Evolutionary conservation across 441 rosid species (phyloP), one percentile per base, ranked within the genome.

Genomic region (Adansonia rubrostipa): DNA sequence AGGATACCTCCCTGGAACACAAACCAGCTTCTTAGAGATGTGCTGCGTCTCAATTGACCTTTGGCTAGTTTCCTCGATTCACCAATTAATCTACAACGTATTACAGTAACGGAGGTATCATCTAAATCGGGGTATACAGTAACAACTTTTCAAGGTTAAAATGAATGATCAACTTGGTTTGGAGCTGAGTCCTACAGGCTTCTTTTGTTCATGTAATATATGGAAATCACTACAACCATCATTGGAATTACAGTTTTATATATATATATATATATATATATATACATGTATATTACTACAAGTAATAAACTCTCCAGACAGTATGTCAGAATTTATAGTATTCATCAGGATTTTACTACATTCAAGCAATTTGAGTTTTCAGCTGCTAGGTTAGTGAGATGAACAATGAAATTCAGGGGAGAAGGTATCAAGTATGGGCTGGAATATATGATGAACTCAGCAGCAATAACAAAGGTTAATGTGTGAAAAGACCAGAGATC

Each of bases 11-110:
- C 44, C 14, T 36, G 74, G 57, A 75, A 72, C 61, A 44, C 24
- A 15, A 80, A 58, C 60, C 77, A 22, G 17, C 80, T 76, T 50
- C 81, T 71, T 40, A 79, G 82, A 78, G 81, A 81, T 45, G 88
- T 81, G 40, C 40, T 36, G 40, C 40, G 5, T 0, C 40, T 36
- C 40, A 36, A 36, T 36, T 36, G 40, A 36, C 40, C 40, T 36
- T 36, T 36, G 40, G 40, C 5, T 36, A 36, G 40, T 36, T 36
- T 36, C 40, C 40, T 36, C 40, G 40, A 36, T 3, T 36, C 40
- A 36, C 40, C 40, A 36, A 36, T 36, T 36, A 36, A 36, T 36
- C 40, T 36, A 36, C 40, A 36, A 36, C 40, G 4, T 36, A 36
- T 36, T 36, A 36, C 40, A 36, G 40, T 40, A 50, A 14, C 8